A percentile compares a stretch with the other conserved stretches of the same genome.
phyloP scores from a whole-genome alignment of 495 filamentous ascomycete genomes.

The Aspergillus saccharolyticus region DNA sequence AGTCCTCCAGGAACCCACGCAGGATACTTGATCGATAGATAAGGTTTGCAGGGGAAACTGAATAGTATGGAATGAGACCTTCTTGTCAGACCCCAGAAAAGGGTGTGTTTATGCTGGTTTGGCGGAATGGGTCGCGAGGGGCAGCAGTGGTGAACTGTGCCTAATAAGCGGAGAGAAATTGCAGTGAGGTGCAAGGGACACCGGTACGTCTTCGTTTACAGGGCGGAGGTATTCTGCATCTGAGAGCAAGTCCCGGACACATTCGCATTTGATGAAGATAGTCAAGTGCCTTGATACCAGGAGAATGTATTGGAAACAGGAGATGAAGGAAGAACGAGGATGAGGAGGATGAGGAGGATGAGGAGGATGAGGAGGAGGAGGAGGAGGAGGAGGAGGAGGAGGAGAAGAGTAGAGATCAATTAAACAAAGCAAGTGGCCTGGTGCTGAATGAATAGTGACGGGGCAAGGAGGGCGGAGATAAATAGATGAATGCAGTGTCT shows the following conservation, averaged over 20 bases:
- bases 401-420: not conserved
- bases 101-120: not conserved
- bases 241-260: not conserved
- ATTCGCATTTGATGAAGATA: not conserved
- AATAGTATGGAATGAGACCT: not conserved
- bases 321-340: not conserved
- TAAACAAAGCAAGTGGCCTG: not conserved
- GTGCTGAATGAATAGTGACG: not conserved
- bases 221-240: not conserved
- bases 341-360: slow-evolving; percentile 3
- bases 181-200: not conserved
- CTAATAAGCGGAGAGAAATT: not conserved
- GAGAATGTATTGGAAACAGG: not conserved
- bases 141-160: not conserved
- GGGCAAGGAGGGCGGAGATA: not conserved
- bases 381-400: slow-evolving; percentile 1
- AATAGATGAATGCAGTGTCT: slow-evolving; percentile 2
- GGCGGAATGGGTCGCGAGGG: not conserved
- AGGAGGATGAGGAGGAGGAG: not conserved
- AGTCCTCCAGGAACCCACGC: not conserved
- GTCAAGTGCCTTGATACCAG: not conserved
- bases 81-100: not conserved
- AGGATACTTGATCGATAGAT: not conserved
- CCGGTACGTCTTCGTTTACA: not conserved
- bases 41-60: not conserved